phyloP scores from a whole-genome alignment of 2,329 filamentous ascomycete species.

The Ascochyta rabiei region DNA sequence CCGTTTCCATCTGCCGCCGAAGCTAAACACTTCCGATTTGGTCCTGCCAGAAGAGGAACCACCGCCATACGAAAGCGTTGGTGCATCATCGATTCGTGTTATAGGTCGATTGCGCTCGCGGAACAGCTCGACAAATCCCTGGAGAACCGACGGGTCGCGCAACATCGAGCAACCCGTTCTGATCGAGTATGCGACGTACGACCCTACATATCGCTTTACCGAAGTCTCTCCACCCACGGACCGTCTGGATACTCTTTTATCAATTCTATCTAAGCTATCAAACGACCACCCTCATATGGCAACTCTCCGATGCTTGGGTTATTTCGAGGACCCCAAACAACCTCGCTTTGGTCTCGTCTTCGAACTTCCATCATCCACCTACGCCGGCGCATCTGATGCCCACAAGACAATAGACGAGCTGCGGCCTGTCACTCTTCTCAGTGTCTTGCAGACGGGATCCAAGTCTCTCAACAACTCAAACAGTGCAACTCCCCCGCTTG shows the following conservation, averaged over 20 bases:
- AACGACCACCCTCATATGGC: slow-evolving; percentile 44
- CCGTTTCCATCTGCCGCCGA: slow-evolving; percentile 48
- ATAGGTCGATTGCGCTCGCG: slow-evolving; percentile 52
- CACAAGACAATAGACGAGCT: slow-evolving; percentile 49
- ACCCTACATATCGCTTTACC: slow-evolving; percentile 54
- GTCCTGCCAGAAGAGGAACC: slow-evolving; percentile 55
- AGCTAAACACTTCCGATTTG: slow-evolving; percentile 52
- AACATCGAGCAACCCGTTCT: slow-evolving; percentile 61
- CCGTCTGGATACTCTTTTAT: slow-evolving; percentile 51
- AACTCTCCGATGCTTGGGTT: slow-evolving; percentile 66
- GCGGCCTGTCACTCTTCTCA: slow-evolving; percentile 54
- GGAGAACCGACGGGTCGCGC: slow-evolving; percentile 46
- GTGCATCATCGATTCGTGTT: slow-evolving; percentile 52
- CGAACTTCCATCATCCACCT: slow-evolving; percentile 66
- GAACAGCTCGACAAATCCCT: slow-evolving; percentile 45
- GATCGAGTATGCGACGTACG: slow-evolving; percentile 69
- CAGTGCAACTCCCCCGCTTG: slow-evolving; percentile 60
- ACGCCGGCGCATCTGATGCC: slow-evolving; percentile 60
- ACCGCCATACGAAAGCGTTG: slow-evolving; percentile 56
- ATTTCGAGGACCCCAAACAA: slow-evolving; percentile 76
- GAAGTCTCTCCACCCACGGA: slow-evolving; percentile 55
- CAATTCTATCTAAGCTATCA: slow-evolving; percentile 38
- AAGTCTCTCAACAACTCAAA: slow-evolving; percentile 51
- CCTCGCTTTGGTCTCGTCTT: slow-evolving; percentile 75
- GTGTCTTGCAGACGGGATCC: slow-evolving; percentile 54